Evolutionary conservation across 179 eudicot species (phyloP).

Genomic region (Corrigiola litoralis): DNA sequence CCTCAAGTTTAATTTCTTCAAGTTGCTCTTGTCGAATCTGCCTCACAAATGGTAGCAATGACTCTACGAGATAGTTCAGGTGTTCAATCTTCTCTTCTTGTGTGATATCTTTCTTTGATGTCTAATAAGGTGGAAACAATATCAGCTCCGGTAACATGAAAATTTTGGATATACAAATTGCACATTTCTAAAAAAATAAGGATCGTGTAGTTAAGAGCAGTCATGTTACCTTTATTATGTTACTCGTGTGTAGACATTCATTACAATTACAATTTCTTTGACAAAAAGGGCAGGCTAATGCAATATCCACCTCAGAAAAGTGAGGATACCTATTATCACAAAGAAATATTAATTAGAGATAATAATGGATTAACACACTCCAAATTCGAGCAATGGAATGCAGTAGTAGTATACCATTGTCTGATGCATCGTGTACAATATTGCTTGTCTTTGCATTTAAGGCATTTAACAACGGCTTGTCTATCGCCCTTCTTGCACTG

Average conservation of each 20-base stretch:
- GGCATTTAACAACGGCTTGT: constrained; percentile 60
- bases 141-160: background rate
- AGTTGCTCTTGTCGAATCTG: constrained; percentile 54
- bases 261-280: constrained; percentile 77
- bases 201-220: background rate
- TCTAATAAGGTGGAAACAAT: constrained; percentile 26
- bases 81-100: constrained; percentile 46
- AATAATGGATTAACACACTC: background rate
- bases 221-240: constrained; percentile 39
- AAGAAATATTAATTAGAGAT: background rate
- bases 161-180: background rate
- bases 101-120: constrained; percentile 43
- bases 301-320: constrained; percentile 52
- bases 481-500: constrained; percentile 66
- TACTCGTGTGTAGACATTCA: constrained; percentile 56
- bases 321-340: constrained; percentile 54
- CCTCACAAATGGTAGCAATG: constrained; percentile 53
- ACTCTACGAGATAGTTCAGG: constrained; percentile 44
- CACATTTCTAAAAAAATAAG: background rate
- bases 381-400: background rate
- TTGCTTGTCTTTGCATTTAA: constrained; percentile 41
- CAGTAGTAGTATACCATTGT: constrained; percentile 45
- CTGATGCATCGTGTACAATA: constrained; percentile 68
- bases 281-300: constrained; percentile 73
- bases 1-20: constrained; percentile 48